phyloP scores from a whole-genome alignment of 1,284 basidiomycete genomes.

The Cryptococcus sp. region DNA sequence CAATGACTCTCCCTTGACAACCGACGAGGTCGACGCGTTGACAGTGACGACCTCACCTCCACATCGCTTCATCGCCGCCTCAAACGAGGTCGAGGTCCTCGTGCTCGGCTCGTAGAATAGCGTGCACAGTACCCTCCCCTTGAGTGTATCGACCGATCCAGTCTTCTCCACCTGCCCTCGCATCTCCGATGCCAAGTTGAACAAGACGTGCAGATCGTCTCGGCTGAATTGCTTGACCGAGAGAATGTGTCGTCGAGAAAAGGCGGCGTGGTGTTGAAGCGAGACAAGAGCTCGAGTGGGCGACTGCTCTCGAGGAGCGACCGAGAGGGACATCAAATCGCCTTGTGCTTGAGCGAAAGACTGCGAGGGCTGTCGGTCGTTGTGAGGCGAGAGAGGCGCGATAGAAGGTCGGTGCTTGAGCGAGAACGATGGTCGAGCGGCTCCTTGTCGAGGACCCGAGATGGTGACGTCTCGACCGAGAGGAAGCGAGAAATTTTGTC shows the following conservation, averaged over 20 bases:
- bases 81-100: conserved; percentile 92
- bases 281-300: conserved; percentile 49
- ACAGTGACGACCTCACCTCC: conserved; percentile 91
- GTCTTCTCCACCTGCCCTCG: conserved; percentile 88
- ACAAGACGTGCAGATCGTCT: conserved; percentile 87
- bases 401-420: conserved; percentile 32
- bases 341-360: conserved; percentile 9
- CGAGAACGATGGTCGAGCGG: conserved; percentile 40
- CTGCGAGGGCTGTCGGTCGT: conserved; percentile 8
- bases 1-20: conserved; percentile 89
- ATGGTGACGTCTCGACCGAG: conserved; percentile 78
- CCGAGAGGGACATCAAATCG: conserved; percentile 39
- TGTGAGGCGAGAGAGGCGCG: conserved; percentile 15
- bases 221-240: conserved; percentile 91
- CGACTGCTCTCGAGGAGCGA: conserved; percentile 23
- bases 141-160: conserved; percentile 81
- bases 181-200: conserved; percentile 95
- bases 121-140: conserved; percentile 88
- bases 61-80: conserved; percentile 97
- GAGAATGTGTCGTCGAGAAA: conserved; percentile 84
- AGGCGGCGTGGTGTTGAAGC: conserved; percentile 59
- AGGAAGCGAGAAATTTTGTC: conserved; percentile 58
- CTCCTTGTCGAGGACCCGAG: conserved; percentile 49
- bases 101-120: conserved; percentile 98
- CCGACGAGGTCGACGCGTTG: conserved; percentile 74